These are phyloP conservation scores for Wickerhamomyces chaumierensis DNA, from an alignment of 805 yeast genomes.

Conservation along the genomic window DNA sequence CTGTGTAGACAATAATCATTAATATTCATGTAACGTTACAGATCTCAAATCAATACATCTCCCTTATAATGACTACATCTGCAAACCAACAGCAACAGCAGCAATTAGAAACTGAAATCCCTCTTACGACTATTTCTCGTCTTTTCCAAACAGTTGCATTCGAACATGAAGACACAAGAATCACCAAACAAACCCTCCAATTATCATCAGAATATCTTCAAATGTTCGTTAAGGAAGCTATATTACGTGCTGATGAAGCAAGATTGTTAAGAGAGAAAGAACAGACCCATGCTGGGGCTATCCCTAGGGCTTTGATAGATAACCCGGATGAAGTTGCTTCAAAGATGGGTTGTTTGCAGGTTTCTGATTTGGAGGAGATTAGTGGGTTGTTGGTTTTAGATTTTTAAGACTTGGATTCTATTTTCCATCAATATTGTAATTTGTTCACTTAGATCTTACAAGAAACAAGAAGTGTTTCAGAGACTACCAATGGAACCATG, in stretches of 20 bases:
- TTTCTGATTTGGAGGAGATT: slow-evolving; percentile 41
- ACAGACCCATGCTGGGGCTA: not conserved
- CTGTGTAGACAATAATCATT: too few relatives aligned
- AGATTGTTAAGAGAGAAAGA: slow-evolving; percentile 16
- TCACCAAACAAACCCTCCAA: slow-evolving; percentile 36
- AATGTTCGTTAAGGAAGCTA: slow-evolving; percentile 49
- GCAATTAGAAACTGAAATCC: too few relatives aligned
- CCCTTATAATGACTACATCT: too few relatives aligned
- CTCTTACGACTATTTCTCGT: slow-evolving; percentile 32
- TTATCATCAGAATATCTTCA: slow-evolving; percentile 42
- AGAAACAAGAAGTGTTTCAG: too few relatives aligned
- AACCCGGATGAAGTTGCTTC: slow-evolving; percentile 17
- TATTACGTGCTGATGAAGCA: slow-evolving; percentile 45
- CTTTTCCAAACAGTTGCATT: slow-evolving; percentile 41
- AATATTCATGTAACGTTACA: too few relatives aligned
- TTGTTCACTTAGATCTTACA: too few relatives aligned
- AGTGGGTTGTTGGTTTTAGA: slow-evolving; percentile 49
- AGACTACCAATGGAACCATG: too few relatives aligned
- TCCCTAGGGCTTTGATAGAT: slow-evolving; percentile 1
- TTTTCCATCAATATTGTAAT: too few relatives aligned
- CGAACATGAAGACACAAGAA: slow-evolving; percentile 31
- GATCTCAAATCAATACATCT: too few relatives aligned
- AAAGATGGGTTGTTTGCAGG: slow-evolving; percentile 25
- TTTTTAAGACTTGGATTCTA: too few relatives aligned
- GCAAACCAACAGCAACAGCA: too few relatives aligned